Base-by-base conservation (phyloP, 148 eudicot genomes). In the Polygonum aviculare region DNA sequence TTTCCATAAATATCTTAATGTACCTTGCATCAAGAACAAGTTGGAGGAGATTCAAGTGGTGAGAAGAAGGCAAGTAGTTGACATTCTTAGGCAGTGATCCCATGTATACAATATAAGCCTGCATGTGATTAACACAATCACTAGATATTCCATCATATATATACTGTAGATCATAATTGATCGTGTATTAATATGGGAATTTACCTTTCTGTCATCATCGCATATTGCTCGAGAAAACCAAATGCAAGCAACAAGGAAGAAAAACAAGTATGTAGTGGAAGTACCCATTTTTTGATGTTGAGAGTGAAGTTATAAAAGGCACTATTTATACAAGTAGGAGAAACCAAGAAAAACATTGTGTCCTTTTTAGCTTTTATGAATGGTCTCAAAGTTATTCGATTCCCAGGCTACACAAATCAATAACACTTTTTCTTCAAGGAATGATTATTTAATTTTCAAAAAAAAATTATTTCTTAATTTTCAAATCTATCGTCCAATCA, bases 51-150 rank as follows among this genome's bases (percentile, higher is more conserved):
- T 41, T 74, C n/a, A 74, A 5, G 74, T 85, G 87, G 55, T 85
- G 80, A 38, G 79, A 72, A 5, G 81, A 78, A 51, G 81, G 76
- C 11, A 79, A 45, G 21, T 77, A 76, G 12, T 67, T 63, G 12
- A 18, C 77, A 11, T 50, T 75, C 18, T 80, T 49, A 1, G 81
- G 81, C 22, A 82, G 44, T 8, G 79, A 35, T 4, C 87, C 85
- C 85, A 85, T 77, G 59, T 85, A 82, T n/a, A 82, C 85, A 31
- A 85, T 85, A 41, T 82, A 76, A 5, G 72, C 76, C 87, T 85
- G 73, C 65, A 81, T 26, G 31, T 41, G 5, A 26, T 41, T 22
- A 35, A 48, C 40, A 15, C 21, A 67, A 16, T 15, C 11, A 9
- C 0, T 62, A 5, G 5, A 33, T 31, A 62, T 62, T 62, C 15